Conservation (phyloP, 108 stramenopile genomes). For the Fragilaria radians region DNA sequence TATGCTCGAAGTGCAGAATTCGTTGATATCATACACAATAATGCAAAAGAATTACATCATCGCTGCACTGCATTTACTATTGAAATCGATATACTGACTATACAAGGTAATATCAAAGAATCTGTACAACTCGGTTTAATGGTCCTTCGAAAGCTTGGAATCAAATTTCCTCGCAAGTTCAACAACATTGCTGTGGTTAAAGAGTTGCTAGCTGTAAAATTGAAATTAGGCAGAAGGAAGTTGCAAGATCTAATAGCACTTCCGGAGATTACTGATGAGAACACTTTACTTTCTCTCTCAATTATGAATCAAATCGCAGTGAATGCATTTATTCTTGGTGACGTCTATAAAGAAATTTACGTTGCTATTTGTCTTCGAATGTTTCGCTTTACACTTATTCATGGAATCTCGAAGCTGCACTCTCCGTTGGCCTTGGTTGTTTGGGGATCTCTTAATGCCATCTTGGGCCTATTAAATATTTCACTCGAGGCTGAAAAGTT, state of each 20-base stretch:
- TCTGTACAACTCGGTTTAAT: background rate
- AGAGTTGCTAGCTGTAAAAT: background rate
- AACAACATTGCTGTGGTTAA: background rate
- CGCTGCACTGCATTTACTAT: background rate
- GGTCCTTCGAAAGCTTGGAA: background rate
- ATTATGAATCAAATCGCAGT: background rate
- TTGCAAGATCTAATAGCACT: background rate
- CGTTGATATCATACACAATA: background rate
- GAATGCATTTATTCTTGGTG: background rate
- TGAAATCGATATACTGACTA: background rate
- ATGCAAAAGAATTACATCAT: background rate
- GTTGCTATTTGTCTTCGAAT: background rate
- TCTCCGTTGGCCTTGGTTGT: background rate
- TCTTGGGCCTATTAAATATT: background rate
- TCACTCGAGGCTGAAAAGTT: background rate
- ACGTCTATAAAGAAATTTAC: background rate
- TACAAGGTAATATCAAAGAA: background rate
- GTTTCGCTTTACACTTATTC: background rate
- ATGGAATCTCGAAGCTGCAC: background rate
- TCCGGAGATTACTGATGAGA: background rate
- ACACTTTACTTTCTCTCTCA: background rate
- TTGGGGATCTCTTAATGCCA: background rate
- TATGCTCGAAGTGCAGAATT: background rate
- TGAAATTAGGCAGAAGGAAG: background rate
- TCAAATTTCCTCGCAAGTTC: background rate